Percentiles rank a stretch among this genome's conserved stretches.
These are phyloP conservation scores for Trichothecium roseum DNA, from an alignment of 2,329 filamentous ascomycete genomes.

Conservation along the genomic window DNA sequence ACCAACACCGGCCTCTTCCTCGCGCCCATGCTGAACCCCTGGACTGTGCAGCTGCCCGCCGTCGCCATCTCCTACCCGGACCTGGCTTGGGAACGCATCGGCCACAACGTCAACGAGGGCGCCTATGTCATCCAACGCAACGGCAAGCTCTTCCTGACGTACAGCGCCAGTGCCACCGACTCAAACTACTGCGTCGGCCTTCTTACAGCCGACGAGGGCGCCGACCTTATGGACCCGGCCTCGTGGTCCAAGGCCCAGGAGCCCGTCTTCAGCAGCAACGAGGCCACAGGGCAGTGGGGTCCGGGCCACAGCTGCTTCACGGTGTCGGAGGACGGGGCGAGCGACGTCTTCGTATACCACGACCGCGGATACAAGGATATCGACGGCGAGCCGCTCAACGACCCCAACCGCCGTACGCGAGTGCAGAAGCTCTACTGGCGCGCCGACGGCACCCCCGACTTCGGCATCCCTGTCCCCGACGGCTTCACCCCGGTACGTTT, in stretches of 20 bases:
- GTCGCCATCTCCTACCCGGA: slow-evolving; percentile 10
- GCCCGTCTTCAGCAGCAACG: slow-evolving; percentile 17
- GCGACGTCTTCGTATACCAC: slow-evolving; percentile 17
- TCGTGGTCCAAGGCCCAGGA: slow-evolving; percentile 14
- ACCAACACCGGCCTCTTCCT: slow-evolving; percentile 12
- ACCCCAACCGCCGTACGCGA: slow-evolving; percentile 13
- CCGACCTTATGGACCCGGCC: slow-evolving; percentile 13
- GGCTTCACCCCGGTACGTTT: slow-evolving; percentile 11
- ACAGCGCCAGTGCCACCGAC: slow-evolving; percentile 13
- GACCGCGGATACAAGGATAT: slow-evolving; percentile 15
- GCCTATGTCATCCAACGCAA: slow-evolving; percentile 9
- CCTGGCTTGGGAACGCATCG: slow-evolving; percentile 10
- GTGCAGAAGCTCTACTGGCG: slow-evolving; percentile 21
- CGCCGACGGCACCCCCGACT: slow-evolving; percentile 16
- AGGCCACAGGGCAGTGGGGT: slow-evolving; percentile 15
- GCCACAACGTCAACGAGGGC: slow-evolving; percentile 11
- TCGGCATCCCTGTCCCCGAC: slow-evolving; percentile 16
- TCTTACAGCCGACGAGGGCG: slow-evolving; percentile 9
- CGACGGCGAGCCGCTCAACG: slow-evolving; percentile 14
- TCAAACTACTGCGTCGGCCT: slow-evolving; percentile 17
- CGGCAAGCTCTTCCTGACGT: slow-evolving; percentile 9
- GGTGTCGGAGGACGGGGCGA: slow-evolving; percentile 16
- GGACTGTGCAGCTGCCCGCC: slow-evolving; percentile 11
- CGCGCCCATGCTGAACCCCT: slow-evolving; percentile 15
- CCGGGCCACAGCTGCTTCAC: slow-evolving; percentile 19